phyloP scores from a whole-genome alignment of 2,329 filamentous ascomycete species.

The Aureobasidium sp. region DNA sequence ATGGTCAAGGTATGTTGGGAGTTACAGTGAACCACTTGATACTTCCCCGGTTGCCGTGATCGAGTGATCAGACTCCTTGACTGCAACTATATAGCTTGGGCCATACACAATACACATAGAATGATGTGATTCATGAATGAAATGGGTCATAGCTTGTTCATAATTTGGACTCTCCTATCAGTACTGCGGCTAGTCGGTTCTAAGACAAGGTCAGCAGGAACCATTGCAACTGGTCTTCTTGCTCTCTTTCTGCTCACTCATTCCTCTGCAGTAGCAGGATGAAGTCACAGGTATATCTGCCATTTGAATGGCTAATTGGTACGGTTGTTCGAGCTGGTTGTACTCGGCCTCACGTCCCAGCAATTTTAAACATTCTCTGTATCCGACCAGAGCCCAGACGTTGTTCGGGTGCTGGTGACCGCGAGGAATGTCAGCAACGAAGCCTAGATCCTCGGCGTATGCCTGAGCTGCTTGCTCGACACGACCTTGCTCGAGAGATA shows the following conservation, averaged over 20 bases:
- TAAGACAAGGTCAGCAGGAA: not conserved
- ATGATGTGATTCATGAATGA: not conserved
- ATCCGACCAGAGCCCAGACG: constrained; percentile 68
- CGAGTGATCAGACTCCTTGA: not conserved
- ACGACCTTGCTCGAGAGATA: constrained; percentile 57
- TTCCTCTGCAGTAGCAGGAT: constrained; percentile 51
- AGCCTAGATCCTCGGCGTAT: constrained; percentile 36
- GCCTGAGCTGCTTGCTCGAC: constrained; percentile 33
- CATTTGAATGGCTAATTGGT: constrained; percentile 47
- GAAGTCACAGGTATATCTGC: constrained; percentile 53
- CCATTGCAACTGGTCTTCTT: not conserved
- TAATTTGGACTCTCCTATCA: not conserved
- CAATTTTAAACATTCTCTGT: constrained; percentile 59
- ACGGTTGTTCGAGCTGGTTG: constrained; percentile 39
- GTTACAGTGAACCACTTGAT: not conserved
- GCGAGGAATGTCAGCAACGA: constrained; percentile 49
- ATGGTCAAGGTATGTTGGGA: too few relatives aligned
- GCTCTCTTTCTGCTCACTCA: constrained; percentile 9
- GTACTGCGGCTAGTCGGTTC: not conserved
- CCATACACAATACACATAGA: not conserved
- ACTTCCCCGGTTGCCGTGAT: too few relatives aligned
- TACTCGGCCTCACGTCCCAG: constrained; percentile 47
- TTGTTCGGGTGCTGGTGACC: constrained; percentile 64
- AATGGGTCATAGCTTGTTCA: not conserved
- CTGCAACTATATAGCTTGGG: not conserved